These are phyloP conservation scores for Ceratocystis variospora DNA, from an alignment of 2,329 filamentous ascomycete species.

Conservation along the genomic window DNA sequence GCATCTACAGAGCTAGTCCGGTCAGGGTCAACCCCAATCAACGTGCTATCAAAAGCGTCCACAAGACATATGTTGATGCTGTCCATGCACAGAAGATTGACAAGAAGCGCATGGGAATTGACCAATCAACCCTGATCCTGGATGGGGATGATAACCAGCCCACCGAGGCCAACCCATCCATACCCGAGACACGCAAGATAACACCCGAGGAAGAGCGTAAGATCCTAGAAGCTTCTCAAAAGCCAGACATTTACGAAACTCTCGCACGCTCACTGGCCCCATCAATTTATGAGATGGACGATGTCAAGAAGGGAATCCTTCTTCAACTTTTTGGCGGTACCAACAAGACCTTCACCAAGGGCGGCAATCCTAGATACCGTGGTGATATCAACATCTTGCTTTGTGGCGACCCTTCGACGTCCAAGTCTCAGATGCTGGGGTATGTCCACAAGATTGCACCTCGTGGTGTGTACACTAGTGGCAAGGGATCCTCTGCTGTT, in stretches of 20 bases:
- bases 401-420: conserved; percentile 90
- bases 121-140: conserved; percentile 74
- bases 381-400: conserved; percentile 96
- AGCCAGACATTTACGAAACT: conserved; percentile 84
- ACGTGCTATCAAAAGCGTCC: conserved; percentile 81
- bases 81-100: conserved; percentile 94
- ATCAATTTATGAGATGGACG: conserved; percentile 94
- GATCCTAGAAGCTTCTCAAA: conserved; percentile 66
- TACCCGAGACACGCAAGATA: conserved; percentile 60
- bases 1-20: conserved; percentile 89
- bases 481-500: conserved; percentile 67
- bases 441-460: conserved; percentile 98
- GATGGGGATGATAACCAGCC: conserved; percentile 40
- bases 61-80: conserved; percentile 96
- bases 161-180: conserved; percentile 18
- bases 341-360: conserved; percentile 95
- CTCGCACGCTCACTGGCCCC: conserved; percentile 82
- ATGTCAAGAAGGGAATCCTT: conserved; percentile 96
- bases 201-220: conserved; percentile 75
- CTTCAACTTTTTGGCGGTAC: conserved; percentile 94
- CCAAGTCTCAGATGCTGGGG: conserved; percentile 86
- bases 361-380: conserved; percentile 86
- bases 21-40: conserved; percentile 90
- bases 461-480: conserved; percentile 68
- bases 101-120: conserved; percentile 83